Evolutionary conservation across 2,329 filamentous ascomycete species (phyloP).

Genomic region (Fusarium fujikuroi): DNA sequence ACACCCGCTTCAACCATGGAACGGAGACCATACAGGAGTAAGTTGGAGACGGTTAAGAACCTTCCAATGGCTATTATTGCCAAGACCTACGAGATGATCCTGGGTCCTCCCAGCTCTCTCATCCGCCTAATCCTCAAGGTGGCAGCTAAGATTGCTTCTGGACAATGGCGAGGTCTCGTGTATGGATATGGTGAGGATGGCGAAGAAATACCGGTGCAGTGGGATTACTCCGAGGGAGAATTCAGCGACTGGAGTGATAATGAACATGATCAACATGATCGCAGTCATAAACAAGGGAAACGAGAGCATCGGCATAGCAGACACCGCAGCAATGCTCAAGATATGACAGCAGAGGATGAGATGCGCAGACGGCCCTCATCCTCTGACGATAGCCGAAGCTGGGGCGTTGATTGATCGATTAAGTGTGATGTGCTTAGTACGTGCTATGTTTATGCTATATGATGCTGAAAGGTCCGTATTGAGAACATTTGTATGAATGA

Average conservation of each 20-base stretch:
- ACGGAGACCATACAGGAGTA: slow-evolving; percentile 39
- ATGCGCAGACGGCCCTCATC: slow-evolving; percentile 28
- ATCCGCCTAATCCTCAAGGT: slow-evolving; percentile 84
- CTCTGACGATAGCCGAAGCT: slow-evolving; percentile 42
- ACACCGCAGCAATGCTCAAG: slow-evolving; percentile 15
- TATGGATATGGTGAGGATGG: slow-evolving; percentile 65
- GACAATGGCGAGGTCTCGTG: slow-evolving; percentile 70
- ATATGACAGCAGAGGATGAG: background rate
- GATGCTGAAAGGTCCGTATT: background rate
- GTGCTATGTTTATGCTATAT: slow-evolving; percentile 1
- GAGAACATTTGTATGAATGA: slow-evolving; percentile 10
- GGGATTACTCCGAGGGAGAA: slow-evolving; percentile 70
- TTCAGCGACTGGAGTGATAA: slow-evolving; percentile 67
- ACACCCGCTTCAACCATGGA: slow-evolving; percentile 55
- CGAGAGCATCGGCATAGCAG: slow-evolving; percentile 14
- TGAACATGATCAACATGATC: slow-evolving; percentile 49
- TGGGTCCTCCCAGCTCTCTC: slow-evolving; percentile 83
- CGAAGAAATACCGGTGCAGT: slow-evolving; percentile 66
- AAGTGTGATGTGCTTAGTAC: background rate
- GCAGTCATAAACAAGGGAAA: slow-evolving; percentile 17
- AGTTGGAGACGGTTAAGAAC: slow-evolving; percentile 39
- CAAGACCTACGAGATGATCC: slow-evolving; percentile 79
- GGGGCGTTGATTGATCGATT: slow-evolving; percentile 40
- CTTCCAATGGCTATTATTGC: slow-evolving; percentile 70
- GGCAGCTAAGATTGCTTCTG: slow-evolving; percentile 76